Evolutionary conservation across 2,329 filamentous ascomycete species (phyloP).

Genomic region (Epichloe amarillans): DNA sequence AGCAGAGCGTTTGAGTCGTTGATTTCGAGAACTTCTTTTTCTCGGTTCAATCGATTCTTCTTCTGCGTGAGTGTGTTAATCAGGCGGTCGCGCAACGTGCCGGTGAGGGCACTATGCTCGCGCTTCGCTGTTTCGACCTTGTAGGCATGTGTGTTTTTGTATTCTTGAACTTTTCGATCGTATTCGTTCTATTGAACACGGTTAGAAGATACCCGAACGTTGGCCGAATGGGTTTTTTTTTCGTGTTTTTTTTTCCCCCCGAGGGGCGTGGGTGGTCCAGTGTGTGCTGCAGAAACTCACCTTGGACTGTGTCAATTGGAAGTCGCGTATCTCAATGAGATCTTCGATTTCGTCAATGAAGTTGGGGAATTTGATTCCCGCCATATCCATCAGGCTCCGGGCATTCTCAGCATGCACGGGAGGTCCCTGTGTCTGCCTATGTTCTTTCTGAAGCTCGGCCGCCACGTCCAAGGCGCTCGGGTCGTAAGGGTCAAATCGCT

Average conservation of each 20-base stretch:
- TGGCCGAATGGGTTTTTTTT: not conserved
- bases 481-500: slow-evolving; percentile 70
- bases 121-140: slow-evolving; percentile 48
- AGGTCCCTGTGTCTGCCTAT: slow-evolving; percentile 31
- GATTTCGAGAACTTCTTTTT: slow-evolving; percentile 56
- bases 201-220: not conserved
- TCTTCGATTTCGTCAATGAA: slow-evolving; percentile 83
- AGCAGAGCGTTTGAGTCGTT: slow-evolving; percentile 52
- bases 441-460: slow-evolving; percentile 44
- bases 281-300: slow-evolving; percentile 36
- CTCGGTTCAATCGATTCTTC: slow-evolving; percentile 49
- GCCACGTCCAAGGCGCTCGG: slow-evolving; percentile 61
- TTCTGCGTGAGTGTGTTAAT: slow-evolving; percentile 53
- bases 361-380: slow-evolving; percentile 71
- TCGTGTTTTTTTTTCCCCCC: too few species aligned
- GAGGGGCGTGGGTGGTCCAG: not conserved
- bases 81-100: slow-evolving; percentile 51
- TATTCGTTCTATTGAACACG: slow-evolving; percentile 40
- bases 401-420: slow-evolving; percentile 27
- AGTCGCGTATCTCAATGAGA: slow-evolving; percentile 75
- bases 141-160: slow-evolving; percentile 46
- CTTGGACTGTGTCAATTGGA: slow-evolving; percentile 66
- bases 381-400: slow-evolving; percentile 53
- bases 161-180: slow-evolving; percentile 46
- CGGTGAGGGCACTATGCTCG: slow-evolving; percentile 45